Base-by-base conservation (phyloP, 1,139 yeast species). In the Zygosaccharomyces pseudobailii region DNA sequence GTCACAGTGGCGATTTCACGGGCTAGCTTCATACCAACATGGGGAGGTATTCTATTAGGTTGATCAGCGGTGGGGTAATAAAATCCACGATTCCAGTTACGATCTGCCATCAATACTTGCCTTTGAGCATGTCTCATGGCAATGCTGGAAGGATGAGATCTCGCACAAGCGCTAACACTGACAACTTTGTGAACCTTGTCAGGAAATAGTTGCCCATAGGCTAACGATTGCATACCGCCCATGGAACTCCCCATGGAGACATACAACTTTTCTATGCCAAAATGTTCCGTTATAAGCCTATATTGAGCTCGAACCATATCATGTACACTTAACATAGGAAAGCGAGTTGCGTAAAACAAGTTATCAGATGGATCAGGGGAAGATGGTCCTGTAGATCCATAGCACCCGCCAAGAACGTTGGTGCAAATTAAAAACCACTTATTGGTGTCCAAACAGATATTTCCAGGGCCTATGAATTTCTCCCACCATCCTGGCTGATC, bases 171-270 rank as follows among this genome's bases (percentile, higher is more conserved):
- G 41, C 94, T 83, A 28, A 89, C 86, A 8, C 88, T 78, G 1
- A 88, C 79, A 4, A 89, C 75, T 47, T 84, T 80, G 6, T 75
- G 76, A 4, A 89, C 96, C 51, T 75, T 78, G 36, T 83, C 82
- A 0, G 95, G 88, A 61, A 84, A 89, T 61, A 86, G 95, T 66
- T 82, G 78, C 0, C 88, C 96, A 65, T 82, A 87, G 0, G 97
- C 95, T 49, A 89, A 73, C 8, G 92, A 83, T 69, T 89, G 97
- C 96, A 89, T 88, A 19, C 97, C 97, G 25, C 97, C 97, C 95
- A 89, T 87, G 0, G 96, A 87, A 1, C 96, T 85, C 5, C 97
- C 97, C 3, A 90, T 80, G 1, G 89, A 79, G 1, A 96, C 96
- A 63, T 80, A 79, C 24, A 89, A 69, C 62, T 79, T 82, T 2